Evolutionary conservation across 2,329 filamentous ascomycete genomes (phyloP), one percentile per base, ranked within the genome.

Genomic region (Ceratocystis huliohia): DNA sequence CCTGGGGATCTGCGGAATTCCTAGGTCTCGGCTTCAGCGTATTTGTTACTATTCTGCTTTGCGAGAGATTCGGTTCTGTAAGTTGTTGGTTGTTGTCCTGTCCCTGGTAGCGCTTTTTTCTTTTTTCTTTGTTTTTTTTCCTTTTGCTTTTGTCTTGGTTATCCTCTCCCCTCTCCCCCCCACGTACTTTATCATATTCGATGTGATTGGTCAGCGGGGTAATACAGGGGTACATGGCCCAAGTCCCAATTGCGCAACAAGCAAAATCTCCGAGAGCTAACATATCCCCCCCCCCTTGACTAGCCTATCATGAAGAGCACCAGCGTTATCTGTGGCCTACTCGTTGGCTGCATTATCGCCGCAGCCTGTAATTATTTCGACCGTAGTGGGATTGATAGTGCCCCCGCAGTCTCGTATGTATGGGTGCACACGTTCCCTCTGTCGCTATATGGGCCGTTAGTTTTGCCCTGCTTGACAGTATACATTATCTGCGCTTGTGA

Each of bases 341-440:
- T 91, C 0, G 73, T 87, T 1, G 89, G 89, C 59, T 92, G 89
- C 75, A 87, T 91, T 71, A 88, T 94, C 68, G 88, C 88, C 10
- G 89, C 81, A 0, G 89, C 88, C 1, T 86, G 82, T 64, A 89
- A 88, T 37, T 94, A 93, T 75, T 93, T 92, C 72, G 87, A 88
- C 72, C 78, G 79, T n/a, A 80, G 79, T n/a, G 80, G 84, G 33
- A 91, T 95, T 72, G 82, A 88, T 70, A 76, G 81, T 10, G 88
- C 89, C 0, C 88, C 89, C 0, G 85, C 81, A 0, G 88, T 78
- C 1, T 88, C 85, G 33, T 92, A 93, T 76, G 81, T 91, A 72
- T 93, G 88, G 89, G 85, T 89, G 0, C 80, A 89, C 69, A 91
- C 88, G 0, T 92, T 92, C 77, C 84, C 83, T 69, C 80, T 92